phyloP scores from a whole-genome alignment of 108 stramenopile genomes.

The Skeletonema grethae region DNA sequence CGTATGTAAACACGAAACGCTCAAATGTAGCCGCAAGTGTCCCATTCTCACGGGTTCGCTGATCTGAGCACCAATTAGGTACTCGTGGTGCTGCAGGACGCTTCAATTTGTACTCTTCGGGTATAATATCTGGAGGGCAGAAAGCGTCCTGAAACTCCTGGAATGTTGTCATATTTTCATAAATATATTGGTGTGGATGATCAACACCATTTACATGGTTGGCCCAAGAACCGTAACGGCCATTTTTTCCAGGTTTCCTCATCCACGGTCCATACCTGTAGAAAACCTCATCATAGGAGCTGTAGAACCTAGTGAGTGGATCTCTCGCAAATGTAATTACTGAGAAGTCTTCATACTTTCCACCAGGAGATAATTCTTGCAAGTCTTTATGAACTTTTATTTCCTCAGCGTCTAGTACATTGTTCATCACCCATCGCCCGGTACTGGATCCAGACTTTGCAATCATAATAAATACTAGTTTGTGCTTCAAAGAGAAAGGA shows the following conservation, averaged over 20 bases:
- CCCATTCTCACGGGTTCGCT: constrained; percentile 33
- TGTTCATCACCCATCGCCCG: constrained; percentile 27
- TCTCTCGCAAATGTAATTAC: constrained; percentile 41
- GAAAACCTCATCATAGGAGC: constrained; percentile 24
- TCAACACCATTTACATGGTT: not conserved
- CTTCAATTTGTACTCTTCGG: not conserved
- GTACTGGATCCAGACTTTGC: constrained; percentile 43
- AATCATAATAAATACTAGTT: constrained; percentile 38
- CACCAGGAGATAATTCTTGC: constrained; percentile 1
- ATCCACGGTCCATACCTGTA: constrained; percentile 17
- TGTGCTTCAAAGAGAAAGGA: constrained; percentile 31
- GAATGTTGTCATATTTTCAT: constrained; percentile 28
- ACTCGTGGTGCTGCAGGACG: not conserved
- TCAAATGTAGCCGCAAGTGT: constrained; percentile 42
- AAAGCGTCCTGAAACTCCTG: constrained; percentile 36
- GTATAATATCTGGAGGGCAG: constrained; percentile 17
- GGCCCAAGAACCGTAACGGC: not conserved
- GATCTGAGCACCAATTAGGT: constrained; percentile 24
- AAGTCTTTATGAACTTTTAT: constrained; percentile 11
- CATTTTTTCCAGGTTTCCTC: not conserved
- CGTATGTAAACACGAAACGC: constrained; percentile 37
- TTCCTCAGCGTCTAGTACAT: constrained; percentile 32
- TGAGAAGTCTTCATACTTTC: constrained; percentile 24
- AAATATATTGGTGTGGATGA: constrained; percentile 21
- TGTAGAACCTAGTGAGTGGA: constrained; percentile 27